Percentiles rank a stretch among this genome's conserved stretches.
Conservation (phyloP, 805 yeast species). For the Nakazawaea laoshanensis region DNA sequence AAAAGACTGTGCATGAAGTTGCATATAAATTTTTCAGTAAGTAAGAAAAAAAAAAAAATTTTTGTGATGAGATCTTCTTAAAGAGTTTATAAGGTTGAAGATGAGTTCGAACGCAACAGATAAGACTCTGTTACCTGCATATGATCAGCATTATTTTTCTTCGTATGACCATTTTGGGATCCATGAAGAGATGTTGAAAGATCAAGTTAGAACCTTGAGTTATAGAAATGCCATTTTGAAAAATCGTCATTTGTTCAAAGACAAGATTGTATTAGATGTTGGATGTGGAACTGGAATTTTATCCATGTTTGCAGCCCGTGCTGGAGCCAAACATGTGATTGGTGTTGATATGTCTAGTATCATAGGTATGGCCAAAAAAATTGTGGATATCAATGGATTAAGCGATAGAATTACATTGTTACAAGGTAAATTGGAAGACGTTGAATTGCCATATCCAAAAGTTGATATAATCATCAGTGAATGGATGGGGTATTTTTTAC, state of each 20-base stretch:
- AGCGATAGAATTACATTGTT: constrained; percentile 79
- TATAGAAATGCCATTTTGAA: constrained; percentile 89
- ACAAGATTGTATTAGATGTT: constrained; percentile 89
- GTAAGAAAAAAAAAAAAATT: too few species aligned
- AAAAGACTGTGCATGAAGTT: too few species aligned
- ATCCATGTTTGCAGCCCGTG: constrained; percentile 95
- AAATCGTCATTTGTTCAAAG: constrained; percentile 84
- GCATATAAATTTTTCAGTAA: too few species aligned
- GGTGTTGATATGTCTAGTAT: constrained; percentile 97
- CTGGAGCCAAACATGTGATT: constrained; percentile 98
- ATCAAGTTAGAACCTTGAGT: constrained; percentile 82
- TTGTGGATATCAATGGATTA: constrained; percentile 76
- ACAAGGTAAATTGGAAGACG: constrained; percentile 93
- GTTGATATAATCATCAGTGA: constrained; percentile 95
- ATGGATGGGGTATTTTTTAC: constrained; percentile 98
- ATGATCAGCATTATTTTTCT: constrained; percentile 89
- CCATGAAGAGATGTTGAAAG: constrained; percentile 98
- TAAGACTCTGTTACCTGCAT: constrained; percentile 50
- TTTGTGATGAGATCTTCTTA: too few species aligned
- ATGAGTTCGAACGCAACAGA: too few species aligned
- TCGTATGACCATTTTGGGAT: constrained; percentile 97
- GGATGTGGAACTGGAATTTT: constrained; percentile 99
- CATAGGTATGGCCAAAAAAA: constrained; percentile 91
- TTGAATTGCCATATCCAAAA: constrained; percentile 70
- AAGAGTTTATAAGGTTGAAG: too few species aligned